phyloP scores from a whole-genome alignment of 2,329 filamentous ascomycete genomes.

The Pseudogymnoascus sp. region DNA sequence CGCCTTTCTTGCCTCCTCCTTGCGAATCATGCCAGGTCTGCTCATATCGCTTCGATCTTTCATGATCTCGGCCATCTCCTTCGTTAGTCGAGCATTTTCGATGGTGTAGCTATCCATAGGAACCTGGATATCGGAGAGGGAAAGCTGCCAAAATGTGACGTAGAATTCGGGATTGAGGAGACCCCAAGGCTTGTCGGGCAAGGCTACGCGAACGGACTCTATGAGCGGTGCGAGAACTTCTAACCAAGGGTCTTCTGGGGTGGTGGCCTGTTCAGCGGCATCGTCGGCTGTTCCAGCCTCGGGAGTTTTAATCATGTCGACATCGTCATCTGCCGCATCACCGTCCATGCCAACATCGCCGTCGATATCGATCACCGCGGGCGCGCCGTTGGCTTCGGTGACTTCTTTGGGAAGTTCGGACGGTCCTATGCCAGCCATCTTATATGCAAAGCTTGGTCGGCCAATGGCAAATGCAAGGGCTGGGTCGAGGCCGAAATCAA shows the following conservation, averaged over 20 bases:
- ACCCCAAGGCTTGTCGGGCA: conserved; percentile 56
- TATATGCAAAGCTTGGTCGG: conserved; percentile 62
- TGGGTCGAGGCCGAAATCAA: conserved; percentile 69
- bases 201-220: conserved; percentile 51
- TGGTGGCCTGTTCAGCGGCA: conserved; percentile 34
- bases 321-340: conserved; percentile 24
- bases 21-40: conserved; percentile 54
- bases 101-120: conserved; percentile 69
- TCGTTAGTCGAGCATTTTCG: conserved; percentile 61
- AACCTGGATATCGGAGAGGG: conserved; percentile 71
- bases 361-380: conserved; percentile 37
- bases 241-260: conserved; percentile 41
- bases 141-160: conserved; percentile 84
- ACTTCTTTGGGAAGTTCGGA: conserved; percentile 15
- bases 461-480: conserved; percentile 79
- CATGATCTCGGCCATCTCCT: conserved; percentile 56
- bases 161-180: conserved; percentile 75
- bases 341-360: conserved; percentile 47
- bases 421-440: conserved; percentile 34
- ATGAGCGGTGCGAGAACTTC: conserved; percentile 68
- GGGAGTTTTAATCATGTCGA: conserved; percentile 33
- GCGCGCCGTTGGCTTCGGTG: neutral
- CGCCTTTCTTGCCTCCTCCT: conserved; percentile 60
- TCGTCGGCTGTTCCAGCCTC: conserved; percentile 20
- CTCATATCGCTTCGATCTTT: conserved; percentile 67